Evolutionary conservation across 1,284 basidiomycete species (phyloP).

Genomic region (Heterobasidion irregulare): DNA sequence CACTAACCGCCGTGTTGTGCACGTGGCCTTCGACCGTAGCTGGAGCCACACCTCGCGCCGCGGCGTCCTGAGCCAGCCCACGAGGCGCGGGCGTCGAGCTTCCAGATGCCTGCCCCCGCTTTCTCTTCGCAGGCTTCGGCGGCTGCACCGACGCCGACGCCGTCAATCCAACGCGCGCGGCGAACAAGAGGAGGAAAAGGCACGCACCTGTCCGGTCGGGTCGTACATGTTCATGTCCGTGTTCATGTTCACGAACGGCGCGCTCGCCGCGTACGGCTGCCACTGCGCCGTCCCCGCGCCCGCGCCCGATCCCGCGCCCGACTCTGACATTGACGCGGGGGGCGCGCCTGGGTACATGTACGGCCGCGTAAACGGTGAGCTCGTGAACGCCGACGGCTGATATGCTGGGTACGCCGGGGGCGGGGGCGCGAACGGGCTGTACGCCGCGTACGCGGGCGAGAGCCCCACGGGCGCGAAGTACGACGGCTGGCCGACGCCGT

Average conservation of each 20-base stretch:
- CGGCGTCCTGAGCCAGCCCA: neutral
- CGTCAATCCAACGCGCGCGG: neutral
- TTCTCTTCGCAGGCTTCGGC: neutral
- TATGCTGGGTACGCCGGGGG: neutral
- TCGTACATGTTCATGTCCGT: neutral
- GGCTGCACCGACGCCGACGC: neutral
- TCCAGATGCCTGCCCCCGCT: neutral
- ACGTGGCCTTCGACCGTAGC: neutral
- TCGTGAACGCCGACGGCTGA: neutral
- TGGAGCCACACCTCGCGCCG: neutral
- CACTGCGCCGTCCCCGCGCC: neutral
- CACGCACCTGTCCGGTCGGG: neutral
- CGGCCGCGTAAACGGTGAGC: neutral
- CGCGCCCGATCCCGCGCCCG: neutral
- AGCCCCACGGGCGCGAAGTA: no score
- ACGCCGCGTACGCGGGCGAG: constrained; percentile 3
- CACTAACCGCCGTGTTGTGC: neutral
- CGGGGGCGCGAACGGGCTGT: constrained; percentile 1
- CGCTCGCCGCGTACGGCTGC: neutral
- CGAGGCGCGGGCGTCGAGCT: neutral
- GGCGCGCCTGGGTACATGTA: neutral
- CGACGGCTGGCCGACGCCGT: constrained; percentile 6
- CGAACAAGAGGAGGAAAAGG: neutral
- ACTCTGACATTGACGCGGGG: neutral
- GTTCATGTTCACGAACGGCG: neutral